A percentile compares a stretch with the other conserved stretches of the same genome.
Conservation (phyloP, 495 filamentous ascomycete genomes). For the Cercophora newfieldiana region DNA sequence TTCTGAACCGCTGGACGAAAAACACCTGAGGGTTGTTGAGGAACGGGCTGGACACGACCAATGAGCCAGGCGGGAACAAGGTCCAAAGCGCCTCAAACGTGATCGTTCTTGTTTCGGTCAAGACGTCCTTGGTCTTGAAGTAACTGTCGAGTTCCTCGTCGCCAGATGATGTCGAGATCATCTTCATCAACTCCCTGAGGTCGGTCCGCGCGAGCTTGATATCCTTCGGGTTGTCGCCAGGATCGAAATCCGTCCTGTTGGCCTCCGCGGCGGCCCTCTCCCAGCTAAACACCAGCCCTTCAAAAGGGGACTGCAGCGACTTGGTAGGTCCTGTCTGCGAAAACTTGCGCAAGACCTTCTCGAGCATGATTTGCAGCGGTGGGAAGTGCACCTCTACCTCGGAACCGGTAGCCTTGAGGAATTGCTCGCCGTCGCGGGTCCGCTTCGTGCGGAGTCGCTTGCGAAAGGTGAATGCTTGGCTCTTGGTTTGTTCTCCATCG, state of each 20-base stretch:
- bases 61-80: conserved; percentile 5
- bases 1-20: conserved; percentile 3
- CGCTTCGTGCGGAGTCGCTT: conserved; percentile 10
- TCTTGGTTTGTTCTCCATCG: conserved; percentile 3
- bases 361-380: conserved; percentile 2
- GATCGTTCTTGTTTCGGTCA: conserved; percentile 10
- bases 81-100: conserved; percentile 15
- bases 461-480: conserved; percentile 13
- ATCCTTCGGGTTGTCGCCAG: conserved; percentile 3
- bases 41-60: conserved; percentile 9
- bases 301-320: conserved; percentile 6
- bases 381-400: conserved; percentile 12
- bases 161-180: conserved; percentile 13
- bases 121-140: conserved; percentile 4
- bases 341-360: neutral
- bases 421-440: neutral
- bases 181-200: conserved; percentile 4
- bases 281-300: conserved; percentile 8
- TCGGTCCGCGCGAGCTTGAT: conserved; percentile 8
- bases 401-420: conserved; percentile 5
- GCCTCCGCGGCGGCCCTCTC: neutral
- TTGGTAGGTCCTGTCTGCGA: neutral
- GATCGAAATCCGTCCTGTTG: neutral
- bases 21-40: conserved; percentile 5
- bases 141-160: conserved; percentile 14